Conservation (phyloP, 805 yeast genomes). For the Saturnispora saitoi region DNA sequence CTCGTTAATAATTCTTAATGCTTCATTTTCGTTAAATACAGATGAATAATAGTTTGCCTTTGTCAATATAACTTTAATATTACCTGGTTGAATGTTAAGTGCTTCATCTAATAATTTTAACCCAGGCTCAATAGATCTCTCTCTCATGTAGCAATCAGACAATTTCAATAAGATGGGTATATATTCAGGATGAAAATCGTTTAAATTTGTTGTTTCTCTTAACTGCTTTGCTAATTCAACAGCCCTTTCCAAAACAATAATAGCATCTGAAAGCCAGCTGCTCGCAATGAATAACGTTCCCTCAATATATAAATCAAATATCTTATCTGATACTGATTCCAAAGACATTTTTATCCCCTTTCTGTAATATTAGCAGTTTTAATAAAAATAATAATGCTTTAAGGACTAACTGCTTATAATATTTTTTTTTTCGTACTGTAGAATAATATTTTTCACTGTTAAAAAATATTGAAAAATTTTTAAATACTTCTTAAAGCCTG, state of each 20-base stretch:
- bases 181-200: conserved; percentile 1
- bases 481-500: background rate
- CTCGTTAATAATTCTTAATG: conserved; percentile 2
- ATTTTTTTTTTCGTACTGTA: background rate
- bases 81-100: conserved; percentile 6
- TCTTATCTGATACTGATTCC: background rate
- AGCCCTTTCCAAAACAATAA: conserved; percentile 4
- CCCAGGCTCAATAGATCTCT: background rate
- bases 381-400: background rate
- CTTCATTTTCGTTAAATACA: conserved; percentile 10
- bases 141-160: conserved; percentile 2
- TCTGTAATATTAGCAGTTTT: background rate
- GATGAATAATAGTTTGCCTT: conserved; percentile 3
- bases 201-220: background rate
- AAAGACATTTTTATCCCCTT: background rate
- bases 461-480: background rate
- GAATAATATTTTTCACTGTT: background rate
- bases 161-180: conserved; percentile 2
- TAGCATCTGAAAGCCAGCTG: conserved; percentile 8
- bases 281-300: conserved; percentile 5
- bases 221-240: background rate
- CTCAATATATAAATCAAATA: conserved; percentile 6
- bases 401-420: too few species aligned
- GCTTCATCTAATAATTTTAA: conserved; percentile 1
- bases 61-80: conserved; percentile 1